phyloP scores from a whole-genome alignment of 1,284 basidiomycete genomes.

The Waitea zeae region DNA sequence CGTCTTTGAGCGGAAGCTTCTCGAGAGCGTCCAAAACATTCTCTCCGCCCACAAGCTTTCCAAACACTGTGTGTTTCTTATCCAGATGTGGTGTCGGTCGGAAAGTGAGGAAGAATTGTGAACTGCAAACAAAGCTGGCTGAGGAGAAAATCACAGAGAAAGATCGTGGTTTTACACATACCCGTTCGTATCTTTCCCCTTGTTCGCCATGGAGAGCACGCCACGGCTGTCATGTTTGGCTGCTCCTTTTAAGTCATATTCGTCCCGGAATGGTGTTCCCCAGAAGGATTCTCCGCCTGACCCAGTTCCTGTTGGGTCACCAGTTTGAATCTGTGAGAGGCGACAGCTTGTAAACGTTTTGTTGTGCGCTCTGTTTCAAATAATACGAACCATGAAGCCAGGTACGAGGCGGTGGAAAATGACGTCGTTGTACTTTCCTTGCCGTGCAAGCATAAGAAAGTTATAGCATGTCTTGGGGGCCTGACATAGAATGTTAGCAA shows the following conservation, averaged over 20 bases:
- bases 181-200: constrained; percentile 74
- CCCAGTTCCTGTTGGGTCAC: constrained; percentile 93
- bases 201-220: constrained; percentile 81
- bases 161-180: constrained; percentile 14
- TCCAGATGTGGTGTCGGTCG: constrained; percentile 63
- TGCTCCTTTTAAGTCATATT: constrained; percentile 72
- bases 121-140: constrained; percentile 22
- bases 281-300: constrained; percentile 87
- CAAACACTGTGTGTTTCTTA: constrained; percentile 90
- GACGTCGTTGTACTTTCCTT: constrained; percentile 81
- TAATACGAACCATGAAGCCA: constrained; percentile 78
- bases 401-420: constrained; percentile 90
- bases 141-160: background rate
- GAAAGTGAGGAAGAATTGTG: constrained; percentile 89
- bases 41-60: constrained; percentile 89
- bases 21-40: constrained; percentile 80
- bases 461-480: constrained; percentile 98
- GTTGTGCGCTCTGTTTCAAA: too few relatives aligned
- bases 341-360: too few relatives aligned
- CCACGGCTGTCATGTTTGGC: constrained; percentile 76
- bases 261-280: constrained; percentile 92
- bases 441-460: constrained; percentile 80
- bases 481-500: constrained; percentile 16
- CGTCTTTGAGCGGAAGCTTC: constrained; percentile 61
- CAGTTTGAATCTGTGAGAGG: constrained; percentile 79